Conservation (phyloP, 306 rosid genomes). For the Hippophae tibetana region DNA sequence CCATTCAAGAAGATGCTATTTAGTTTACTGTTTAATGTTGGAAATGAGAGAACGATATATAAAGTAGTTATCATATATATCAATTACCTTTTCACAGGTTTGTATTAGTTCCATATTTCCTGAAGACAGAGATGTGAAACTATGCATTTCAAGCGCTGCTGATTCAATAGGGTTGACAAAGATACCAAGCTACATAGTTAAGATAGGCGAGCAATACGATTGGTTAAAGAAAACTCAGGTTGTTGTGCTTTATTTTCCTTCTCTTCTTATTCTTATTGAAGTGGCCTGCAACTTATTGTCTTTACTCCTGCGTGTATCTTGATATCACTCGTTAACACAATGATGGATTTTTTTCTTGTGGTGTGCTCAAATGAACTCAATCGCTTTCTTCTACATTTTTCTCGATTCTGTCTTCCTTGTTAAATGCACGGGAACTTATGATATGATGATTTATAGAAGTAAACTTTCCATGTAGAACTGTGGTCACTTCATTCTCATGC, state of each 20-base stretch:
- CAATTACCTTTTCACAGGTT: conserved; percentile 34
- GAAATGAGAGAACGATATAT: neutral
- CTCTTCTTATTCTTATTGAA: neutral
- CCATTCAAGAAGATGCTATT: no score
- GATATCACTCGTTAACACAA: neutral
- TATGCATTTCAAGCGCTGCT: conserved; percentile 57
- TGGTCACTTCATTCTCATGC: no score
- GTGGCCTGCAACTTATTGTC: neutral
- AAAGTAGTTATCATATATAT: neutral
- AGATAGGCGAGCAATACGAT: conserved; percentile 47
- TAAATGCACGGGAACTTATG: no score
- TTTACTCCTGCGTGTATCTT: neutral
- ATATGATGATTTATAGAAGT: no score
- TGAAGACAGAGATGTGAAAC: conserved; percentile 45
- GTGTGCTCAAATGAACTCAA: no score
- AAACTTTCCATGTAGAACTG: no score
- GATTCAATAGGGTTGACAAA: conserved; percentile 79
- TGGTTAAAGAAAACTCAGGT: conserved; percentile 79
- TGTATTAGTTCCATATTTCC: conserved; percentile 56
- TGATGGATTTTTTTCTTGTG: no score
- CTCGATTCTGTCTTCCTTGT: no score
- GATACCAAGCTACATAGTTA: conserved; percentile 53
- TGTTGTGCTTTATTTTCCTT: conserved; percentile 14
- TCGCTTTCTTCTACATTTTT: no score
- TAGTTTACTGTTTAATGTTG: neutral